Conservation (phyloP, 768 basidiomycete species). For the Leccinellum rugosiceps region DNA sequence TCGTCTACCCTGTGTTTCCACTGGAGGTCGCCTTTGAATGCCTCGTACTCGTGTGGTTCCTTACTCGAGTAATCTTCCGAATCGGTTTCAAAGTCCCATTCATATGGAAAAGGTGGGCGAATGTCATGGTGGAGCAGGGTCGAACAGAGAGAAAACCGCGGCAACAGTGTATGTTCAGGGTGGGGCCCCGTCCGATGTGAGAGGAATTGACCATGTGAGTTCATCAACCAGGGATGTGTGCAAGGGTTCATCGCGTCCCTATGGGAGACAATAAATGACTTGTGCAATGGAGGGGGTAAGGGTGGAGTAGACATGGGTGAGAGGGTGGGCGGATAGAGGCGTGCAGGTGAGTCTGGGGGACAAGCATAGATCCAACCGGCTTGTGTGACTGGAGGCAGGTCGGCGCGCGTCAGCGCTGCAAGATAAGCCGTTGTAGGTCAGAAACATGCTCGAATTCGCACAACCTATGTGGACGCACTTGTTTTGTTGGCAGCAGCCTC, state of each 20-base stretch:
- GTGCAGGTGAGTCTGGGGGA: slow-evolving; percentile 23
- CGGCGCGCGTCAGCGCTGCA: slow-evolving; percentile 26
- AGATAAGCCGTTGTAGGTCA: not conserved
- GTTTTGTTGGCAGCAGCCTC: slow-evolving; percentile 28
- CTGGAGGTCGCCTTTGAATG: slow-evolving; percentile 46
- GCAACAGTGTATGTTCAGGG: slow-evolving; percentile 42
- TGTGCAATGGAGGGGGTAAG: not conserved
- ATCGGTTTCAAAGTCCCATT: slow-evolving; percentile 43
- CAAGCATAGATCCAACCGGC: slow-evolving; percentile 25
- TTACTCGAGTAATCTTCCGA: not conserved
- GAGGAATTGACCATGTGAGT: slow-evolving; percentile 51
- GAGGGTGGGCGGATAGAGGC: slow-evolving; percentile 31
- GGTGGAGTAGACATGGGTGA: not conserved
- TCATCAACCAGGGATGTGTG: slow-evolving; percentile 31
- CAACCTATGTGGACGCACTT: slow-evolving; percentile 15
- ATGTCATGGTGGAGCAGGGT: slow-evolving; percentile 56
- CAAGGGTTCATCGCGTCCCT: slow-evolving; percentile 37
- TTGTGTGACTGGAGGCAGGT: slow-evolving; percentile 34
- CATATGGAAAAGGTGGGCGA: slow-evolving; percentile 45
- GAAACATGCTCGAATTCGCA: not conserved
- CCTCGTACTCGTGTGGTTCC: slow-evolving; percentile 16
- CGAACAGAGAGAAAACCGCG: slow-evolving; percentile 51
- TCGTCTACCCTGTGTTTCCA: slow-evolving; percentile 67
- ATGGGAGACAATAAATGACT: slow-evolving; percentile 38
- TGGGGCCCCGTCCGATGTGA: slow-evolving; percentile 44